Conservation (phyloP, 345 rosid species). For the Ceriops decandra region DNA sequence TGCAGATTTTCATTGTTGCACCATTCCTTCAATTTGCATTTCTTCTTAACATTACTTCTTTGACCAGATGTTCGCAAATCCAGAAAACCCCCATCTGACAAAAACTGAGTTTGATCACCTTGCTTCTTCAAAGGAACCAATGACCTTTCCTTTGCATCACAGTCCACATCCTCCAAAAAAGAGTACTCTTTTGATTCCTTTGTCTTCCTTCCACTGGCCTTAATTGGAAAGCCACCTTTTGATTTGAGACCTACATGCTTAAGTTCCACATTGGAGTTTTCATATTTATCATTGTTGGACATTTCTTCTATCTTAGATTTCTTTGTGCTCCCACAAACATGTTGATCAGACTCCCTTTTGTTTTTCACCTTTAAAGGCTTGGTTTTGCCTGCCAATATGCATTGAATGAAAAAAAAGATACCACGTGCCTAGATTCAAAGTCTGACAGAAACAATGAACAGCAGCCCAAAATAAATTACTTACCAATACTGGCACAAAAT, state of each 20-base stretch:
- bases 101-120: conserved; percentile 37
- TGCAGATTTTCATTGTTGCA: conserved; percentile 31
- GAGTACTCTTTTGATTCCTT: conserved; percentile 22
- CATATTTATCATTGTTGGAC: conserved; percentile 12
- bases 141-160: conserved; percentile 31
- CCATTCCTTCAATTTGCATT: conserved; percentile 40
- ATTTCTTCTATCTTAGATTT: conserved; percentile 38
- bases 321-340: conserved; percentile 34
- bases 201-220: conserved; percentile 24
- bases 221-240: conserved; percentile 19
- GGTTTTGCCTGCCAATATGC: conserved; percentile 34
- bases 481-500: conserved; percentile 29
- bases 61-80: conserved; percentile 31
- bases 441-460: not conserved
- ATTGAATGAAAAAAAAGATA: conserved; percentile 13
- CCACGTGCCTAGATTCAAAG: conserved; percentile 1
- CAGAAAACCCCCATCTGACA: conserved; percentile 38
- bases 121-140: conserved; percentile 32
- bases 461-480: conserved; percentile 11
- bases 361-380: conserved; percentile 36
- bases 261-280: conserved; percentile 17
- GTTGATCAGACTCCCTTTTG: conserved; percentile 41
- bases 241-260: conserved; percentile 20
- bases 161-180: conserved; percentile 30
- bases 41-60: conserved; percentile 31